These are phyloP conservation scores for Penicillium sp. DNA, from an alignment of 2,329 filamentous ascomycete genomes.

Conservation along the genomic window DNA sequence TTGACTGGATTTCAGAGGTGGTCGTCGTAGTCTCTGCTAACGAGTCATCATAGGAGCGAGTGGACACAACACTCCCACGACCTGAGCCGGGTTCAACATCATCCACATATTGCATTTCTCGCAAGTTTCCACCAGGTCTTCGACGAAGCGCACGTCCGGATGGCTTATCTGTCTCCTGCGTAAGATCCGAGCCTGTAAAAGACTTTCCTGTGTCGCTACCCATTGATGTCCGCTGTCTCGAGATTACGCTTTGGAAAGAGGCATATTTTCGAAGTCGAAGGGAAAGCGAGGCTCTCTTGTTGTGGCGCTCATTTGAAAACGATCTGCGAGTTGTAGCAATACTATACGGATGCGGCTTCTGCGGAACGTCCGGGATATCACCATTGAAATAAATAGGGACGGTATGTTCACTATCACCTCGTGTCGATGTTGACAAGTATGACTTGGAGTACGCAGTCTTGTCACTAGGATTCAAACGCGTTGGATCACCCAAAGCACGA, in stretches of 20 bases:
- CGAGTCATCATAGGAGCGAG: conserved; percentile 36
- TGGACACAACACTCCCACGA: conserved; percentile 38
- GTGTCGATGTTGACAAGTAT: not conserved
- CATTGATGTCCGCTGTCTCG: conserved; percentile 29
- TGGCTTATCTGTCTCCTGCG: conserved; percentile 24
- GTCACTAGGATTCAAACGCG: not conserved
- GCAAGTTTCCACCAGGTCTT: conserved; percentile 72
- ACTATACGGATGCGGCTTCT: conserved; percentile 17
- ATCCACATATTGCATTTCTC: conserved; percentile 64
- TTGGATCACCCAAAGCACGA: not conserved
- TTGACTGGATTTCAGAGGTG: conserved; percentile 16
- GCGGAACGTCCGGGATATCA: conserved; percentile 9
- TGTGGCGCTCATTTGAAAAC: conserved; percentile 27
- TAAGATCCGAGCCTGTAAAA: conserved; percentile 13
- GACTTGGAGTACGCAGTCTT: not conserved
- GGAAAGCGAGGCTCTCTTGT: conserved; percentile 32
- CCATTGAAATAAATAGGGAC: conserved; percentile 31
- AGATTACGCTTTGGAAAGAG: conserved; percentile 46
- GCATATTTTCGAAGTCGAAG: conserved; percentile 45
- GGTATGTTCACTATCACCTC: conserved; percentile 21
- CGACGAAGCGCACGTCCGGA: conserved; percentile 62
- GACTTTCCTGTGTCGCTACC: conserved; percentile 26
- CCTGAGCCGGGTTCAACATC: conserved; percentile 53
- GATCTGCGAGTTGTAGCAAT: conserved; percentile 26
- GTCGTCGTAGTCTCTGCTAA: conserved; percentile 21